Base-by-base conservation (phyloP, 164 flowering plant species). In the Annona cherimola region DNA sequence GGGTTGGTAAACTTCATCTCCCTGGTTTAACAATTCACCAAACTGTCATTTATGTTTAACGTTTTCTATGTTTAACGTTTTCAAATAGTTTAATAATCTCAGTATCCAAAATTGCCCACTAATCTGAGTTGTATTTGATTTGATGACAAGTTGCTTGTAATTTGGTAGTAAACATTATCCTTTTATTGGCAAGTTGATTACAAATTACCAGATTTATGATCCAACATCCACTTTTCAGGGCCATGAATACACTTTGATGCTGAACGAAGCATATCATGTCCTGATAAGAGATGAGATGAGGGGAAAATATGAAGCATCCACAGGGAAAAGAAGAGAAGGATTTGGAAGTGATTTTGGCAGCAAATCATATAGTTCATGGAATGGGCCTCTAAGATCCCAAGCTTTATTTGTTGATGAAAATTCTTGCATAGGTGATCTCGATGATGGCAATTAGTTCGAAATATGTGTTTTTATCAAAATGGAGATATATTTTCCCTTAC, bases 321-420 rank as follows among this genome's bases (percentile, higher is more conserved):
- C 76, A 61, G 86, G 86, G 60, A 64, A 72, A 42, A 35, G 69
- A 71, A 73, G 71, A 69, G 73, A 43, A n/a, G 45, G 69, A 6
- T 66, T 73, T 71, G 79, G 79, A 42, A 70, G 63, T 65, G 77
- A 45, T 59, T 60, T 55, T 65, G 19, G 77, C 61, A 71, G 66
- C 45, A 43, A 75, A 59, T 81, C 77, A 65, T 79, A 57, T 66
- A 86, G 89, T 77, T 71, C 86, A 14, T 88, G 92, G 89, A 83
- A 84, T 14, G 95, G 90, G 6, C 88, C 89, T 19, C 61, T 81
- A 59, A 83, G 89, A 78, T 81, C 89, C 45, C 82, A 86, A 57
- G 92, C 89, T 77, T 80, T 88, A 8, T 88, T 88, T 81, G 90
- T 90, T 62, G 94, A 90, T 81, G 88, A 83, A 79, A 87, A 81